phyloP scores from a whole-genome alignment of 805 yeast species.

The Pichia rugopelliculosa region DNA sequence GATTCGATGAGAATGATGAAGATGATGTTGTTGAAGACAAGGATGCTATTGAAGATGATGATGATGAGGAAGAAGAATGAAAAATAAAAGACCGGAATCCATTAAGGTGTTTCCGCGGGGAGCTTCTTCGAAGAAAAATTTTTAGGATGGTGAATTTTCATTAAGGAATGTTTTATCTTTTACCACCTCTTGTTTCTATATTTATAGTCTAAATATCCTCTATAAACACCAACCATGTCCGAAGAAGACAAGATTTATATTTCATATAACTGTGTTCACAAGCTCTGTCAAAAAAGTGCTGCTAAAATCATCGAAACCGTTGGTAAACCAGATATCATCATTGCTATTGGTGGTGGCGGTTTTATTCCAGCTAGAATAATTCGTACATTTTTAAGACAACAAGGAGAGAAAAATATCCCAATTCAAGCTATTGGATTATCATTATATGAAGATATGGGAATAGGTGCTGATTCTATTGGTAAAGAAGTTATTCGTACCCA shows the following conservation, averaged over 20 bases:
- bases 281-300: slow-evolving; percentile 57
- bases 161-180: neutral
- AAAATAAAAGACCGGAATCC: neutral
- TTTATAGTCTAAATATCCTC: neutral
- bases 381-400: slow-evolving; percentile 52
- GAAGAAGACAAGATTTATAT: slow-evolving; percentile 49
- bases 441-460: slow-evolving; percentile 50
- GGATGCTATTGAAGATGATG: slow-evolving; percentile 19
- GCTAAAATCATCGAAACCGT: slow-evolving; percentile 21
- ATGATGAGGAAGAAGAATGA: neutral
- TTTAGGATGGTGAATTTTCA: neutral
- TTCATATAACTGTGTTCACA: slow-evolving; percentile 76
- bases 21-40: slow-evolving; percentile 18
- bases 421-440: slow-evolving; percentile 66
- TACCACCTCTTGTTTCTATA: neutral
- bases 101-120: neutral
- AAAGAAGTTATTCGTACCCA: slow-evolving; percentile 81
- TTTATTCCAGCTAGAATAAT: slow-evolving; percentile 63
- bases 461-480: slow-evolving; percentile 50
- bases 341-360: slow-evolving; percentile 72
- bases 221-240: slow-evolving; percentile 21
- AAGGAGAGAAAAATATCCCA: slow-evolving; percentile 58
- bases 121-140: neutral
- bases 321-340: slow-evolving; percentile 43
- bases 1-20: slow-evolving; percentile 18